Evolutionary conservation across 1,139 yeast species (phyloP).

Genomic region (Diutina mesorugosa): DNA sequence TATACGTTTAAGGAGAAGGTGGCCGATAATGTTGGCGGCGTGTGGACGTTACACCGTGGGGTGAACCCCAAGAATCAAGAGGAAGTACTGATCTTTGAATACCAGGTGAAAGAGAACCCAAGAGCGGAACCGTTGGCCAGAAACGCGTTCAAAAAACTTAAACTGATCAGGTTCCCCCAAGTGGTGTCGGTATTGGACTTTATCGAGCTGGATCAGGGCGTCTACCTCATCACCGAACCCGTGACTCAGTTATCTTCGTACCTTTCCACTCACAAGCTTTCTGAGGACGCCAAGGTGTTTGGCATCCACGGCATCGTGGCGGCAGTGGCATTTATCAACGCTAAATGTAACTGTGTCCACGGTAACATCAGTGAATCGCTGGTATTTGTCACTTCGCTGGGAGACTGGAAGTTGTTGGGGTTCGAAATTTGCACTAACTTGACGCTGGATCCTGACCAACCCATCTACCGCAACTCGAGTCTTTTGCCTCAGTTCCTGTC

Average conservation of each 20-base stretch:
- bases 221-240: constrained; percentile 71
- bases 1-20: constrained; percentile 38
- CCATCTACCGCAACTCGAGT: constrained; percentile 20
- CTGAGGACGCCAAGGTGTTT: constrained; percentile 31
- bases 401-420: constrained; percentile 84
- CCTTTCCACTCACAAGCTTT: constrained; percentile 12
- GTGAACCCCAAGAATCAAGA: constrained; percentile 26
- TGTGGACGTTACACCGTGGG: constrained; percentile 41
- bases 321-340: constrained; percentile 50
- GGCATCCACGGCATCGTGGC: constrained; percentile 48
- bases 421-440: constrained; percentile 56
- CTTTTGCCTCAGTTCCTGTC: constrained; percentile 14
- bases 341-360: constrained; percentile 51
- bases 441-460: constrained; percentile 37
- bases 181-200: constrained; percentile 58
- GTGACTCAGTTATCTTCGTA: constrained; percentile 45
- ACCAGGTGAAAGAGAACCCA: constrained; percentile 32
- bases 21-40: constrained; percentile 16
- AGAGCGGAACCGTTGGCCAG: constrained; percentile 32
- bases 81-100: constrained; percentile 49
- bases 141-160: constrained; percentile 53
- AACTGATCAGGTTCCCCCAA: constrained; percentile 69
- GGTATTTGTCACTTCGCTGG: constrained; percentile 48
- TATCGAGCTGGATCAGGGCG: constrained; percentile 44
- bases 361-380: constrained; percentile 46